A percentile compares a stretch with the other conserved stretches of the same genome.
Evolutionary conservation across 495 filamentous ascomycete genomes (phyloP).

Genomic region (Coniosporium apollinis): DNA sequence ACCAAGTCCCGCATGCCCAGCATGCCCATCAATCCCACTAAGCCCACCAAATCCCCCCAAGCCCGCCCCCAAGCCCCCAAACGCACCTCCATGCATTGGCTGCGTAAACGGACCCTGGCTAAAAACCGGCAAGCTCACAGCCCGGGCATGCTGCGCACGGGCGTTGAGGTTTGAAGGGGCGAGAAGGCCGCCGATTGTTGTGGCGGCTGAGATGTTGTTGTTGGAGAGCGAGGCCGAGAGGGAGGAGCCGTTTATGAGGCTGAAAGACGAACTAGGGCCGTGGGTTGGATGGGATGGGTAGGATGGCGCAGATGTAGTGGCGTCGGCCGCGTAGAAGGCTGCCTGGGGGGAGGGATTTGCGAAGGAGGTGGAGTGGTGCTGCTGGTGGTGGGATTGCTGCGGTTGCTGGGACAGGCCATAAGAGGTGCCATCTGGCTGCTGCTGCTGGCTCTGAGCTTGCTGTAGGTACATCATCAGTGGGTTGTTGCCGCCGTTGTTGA

Average conservation of each 20-base stretch:
- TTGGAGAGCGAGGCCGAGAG: constrained; percentile 21
- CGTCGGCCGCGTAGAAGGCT: too few relatives aligned
- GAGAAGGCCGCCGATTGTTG: constrained; percentile 56
- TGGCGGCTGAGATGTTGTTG: constrained; percentile 32
- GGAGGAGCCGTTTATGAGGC: constrained; percentile 31
- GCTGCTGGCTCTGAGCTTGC: constrained; percentile 26
- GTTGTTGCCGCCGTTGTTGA: constrained; percentile 68
- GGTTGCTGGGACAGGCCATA: not conserved
- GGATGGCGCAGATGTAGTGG: too few relatives aligned
- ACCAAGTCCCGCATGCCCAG: too few relatives aligned
- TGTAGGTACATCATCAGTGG: constrained; percentile 80
- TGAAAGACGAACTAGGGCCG: constrained; percentile 41
- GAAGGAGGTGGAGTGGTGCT: too few relatives aligned
- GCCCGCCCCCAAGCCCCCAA: constrained; percentile 40
- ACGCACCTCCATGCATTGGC: constrained; percentile 30
- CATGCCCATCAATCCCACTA: too few relatives aligned
- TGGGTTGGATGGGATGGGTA: constrained; percentile 27
- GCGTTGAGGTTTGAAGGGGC: constrained; percentile 49
- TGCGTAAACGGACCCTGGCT: constrained; percentile 42
- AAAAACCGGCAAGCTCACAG: constrained; percentile 67
- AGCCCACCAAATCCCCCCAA: constrained; percentile 41
- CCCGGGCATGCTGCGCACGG: constrained; percentile 62
- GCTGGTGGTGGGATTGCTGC: constrained; percentile 30
- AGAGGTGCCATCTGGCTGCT: constrained; percentile 27
- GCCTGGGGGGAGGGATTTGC: too few relatives aligned